Conservation (phyloP, 2,329 filamentous ascomycete species). For the Aphanocladium album region DNA sequence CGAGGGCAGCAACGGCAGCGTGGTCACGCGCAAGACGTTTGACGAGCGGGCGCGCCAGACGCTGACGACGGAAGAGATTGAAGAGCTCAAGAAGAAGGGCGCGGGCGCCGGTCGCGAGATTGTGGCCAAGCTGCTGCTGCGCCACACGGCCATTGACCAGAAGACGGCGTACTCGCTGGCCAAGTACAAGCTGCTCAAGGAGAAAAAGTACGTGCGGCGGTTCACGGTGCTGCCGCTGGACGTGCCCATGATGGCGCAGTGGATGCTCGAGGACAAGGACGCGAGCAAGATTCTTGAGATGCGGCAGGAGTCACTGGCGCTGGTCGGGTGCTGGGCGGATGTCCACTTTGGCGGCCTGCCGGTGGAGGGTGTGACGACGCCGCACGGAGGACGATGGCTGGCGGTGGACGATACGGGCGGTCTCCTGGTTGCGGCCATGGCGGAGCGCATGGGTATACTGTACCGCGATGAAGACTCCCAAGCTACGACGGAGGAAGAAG, state of each 20-base stretch:
- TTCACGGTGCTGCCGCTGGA: slow-evolving; percentile 85
- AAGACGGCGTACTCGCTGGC: slow-evolving; percentile 92
- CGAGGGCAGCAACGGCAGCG: slow-evolving; percentile 26
- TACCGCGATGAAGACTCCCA: slow-evolving; percentile 39
- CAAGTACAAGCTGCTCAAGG: slow-evolving; percentile 93
- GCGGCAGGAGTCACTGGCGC: slow-evolving; percentile 73
- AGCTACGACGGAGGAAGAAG: not conserved
- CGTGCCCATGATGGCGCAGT: slow-evolving; percentile 68
- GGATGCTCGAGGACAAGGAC: slow-evolving; percentile 76
- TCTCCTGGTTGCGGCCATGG: slow-evolving; percentile 74
- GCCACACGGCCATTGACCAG: slow-evolving; percentile 83
- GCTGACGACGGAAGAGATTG: slow-evolving; percentile 69
- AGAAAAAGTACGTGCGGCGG: slow-evolving; percentile 84
- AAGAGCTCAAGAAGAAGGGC: slow-evolving; percentile 67
- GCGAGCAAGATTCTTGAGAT: slow-evolving; percentile 77
- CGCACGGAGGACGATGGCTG: slow-evolving; percentile 58
- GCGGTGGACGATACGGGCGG: slow-evolving; percentile 85
- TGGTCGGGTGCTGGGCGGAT: slow-evolving; percentile 86
- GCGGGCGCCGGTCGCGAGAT: slow-evolving; percentile 79
- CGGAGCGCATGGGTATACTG: slow-evolving; percentile 82
- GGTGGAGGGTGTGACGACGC: slow-evolving; percentile 20
- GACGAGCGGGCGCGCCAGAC: slow-evolving; percentile 66
- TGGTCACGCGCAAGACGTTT: slow-evolving; percentile 52
- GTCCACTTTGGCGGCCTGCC: slow-evolving; percentile 57
- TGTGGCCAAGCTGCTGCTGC: slow-evolving; percentile 86